Evolutionary conservation across 352 stramenopile genomes (phyloP).

Genomic region (Phytophthora chlamydospora): DNA sequence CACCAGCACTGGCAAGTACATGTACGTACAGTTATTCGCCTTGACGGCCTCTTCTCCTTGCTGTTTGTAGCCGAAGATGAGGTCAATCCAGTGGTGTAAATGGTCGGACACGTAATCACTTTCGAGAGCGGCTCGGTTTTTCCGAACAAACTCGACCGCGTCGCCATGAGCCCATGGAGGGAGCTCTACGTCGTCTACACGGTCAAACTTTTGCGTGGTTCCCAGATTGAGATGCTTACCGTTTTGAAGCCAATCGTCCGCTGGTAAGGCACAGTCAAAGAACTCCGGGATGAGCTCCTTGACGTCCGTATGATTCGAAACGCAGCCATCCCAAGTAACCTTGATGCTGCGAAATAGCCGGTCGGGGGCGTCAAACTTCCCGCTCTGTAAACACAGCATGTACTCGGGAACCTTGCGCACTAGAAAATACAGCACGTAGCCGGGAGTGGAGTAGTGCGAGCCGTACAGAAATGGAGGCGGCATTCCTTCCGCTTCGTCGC

Average conservation of each 20-base stretch:
- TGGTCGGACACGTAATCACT: conserved; percentile 95
- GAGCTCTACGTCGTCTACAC: conserved; percentile 92
- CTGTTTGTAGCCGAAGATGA: conserved; percentile 98
- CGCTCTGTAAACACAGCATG: conserved; percentile 96
- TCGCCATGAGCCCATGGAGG: conserved; percentile 92
- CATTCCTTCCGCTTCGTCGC: conserved; percentile 76
- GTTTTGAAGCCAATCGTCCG: conserved; percentile 95
- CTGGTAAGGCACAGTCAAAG: conserved; percentile 88
- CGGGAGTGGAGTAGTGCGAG: conserved; percentile 92
- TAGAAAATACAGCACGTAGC: conserved; percentile 98
- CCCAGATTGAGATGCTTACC: conserved; percentile 96
- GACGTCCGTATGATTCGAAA: conserved; percentile 92
- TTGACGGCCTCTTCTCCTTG: conserved; percentile 91
- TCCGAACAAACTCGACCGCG: conserved; percentile 91
- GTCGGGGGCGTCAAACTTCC: conserved; percentile 98
- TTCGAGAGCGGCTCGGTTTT: conserved; percentile 95
- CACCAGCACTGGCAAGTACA: neutral
- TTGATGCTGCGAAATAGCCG: conserved; percentile 96
- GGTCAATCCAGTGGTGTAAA: conserved; percentile 98
- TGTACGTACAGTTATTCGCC: conserved; percentile 74
- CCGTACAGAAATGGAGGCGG: conserved; percentile 97
- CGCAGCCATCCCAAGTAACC: conserved; percentile 90
- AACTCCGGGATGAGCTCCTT: conserved; percentile 99
- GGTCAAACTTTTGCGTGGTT: conserved; percentile 81
- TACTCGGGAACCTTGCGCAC: conserved; percentile 96